A percentile compares a stretch with the other conserved stretches of the same genome.
These are phyloP conservation scores for Liquidambar formosana DNA, from an alignment of 164 flowering plant genomes.

Conservation along the genomic window DNA sequence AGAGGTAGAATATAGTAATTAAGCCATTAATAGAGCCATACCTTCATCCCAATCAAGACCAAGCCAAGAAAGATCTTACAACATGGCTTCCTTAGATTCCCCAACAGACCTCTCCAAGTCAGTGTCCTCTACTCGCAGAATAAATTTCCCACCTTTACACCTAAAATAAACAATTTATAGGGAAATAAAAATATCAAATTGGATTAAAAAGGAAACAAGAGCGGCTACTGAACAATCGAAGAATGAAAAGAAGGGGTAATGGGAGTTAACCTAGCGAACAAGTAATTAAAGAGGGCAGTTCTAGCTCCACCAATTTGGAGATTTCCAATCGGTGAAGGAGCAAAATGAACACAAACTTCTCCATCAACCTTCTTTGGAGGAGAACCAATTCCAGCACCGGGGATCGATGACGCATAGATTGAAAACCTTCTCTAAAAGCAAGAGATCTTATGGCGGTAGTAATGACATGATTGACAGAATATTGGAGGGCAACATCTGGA, in stretches of 20 bases:
- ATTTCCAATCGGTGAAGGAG: conserved; percentile 96
- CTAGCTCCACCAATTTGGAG: conserved; percentile 97
- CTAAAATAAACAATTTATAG: conserved; percentile 22
- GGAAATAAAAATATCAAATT: neutral
- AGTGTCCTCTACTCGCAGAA: conserved; percentile 90
- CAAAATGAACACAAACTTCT: conserved; percentile 82
- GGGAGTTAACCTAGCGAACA: conserved; percentile 69
- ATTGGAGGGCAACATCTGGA: conserved; percentile 41
- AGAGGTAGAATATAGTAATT: too few species aligned
- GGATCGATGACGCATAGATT: conserved; percentile 26
- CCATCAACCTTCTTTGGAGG: conserved; percentile 29
- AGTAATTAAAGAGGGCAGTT: conserved; percentile 92
- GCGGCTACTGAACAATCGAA: neutral
- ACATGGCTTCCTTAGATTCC: conserved; percentile 84
- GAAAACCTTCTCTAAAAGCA: conserved; percentile 29
- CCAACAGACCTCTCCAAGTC: conserved; percentile 90
- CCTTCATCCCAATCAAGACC: conserved; percentile 99
- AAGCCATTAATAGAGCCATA: conserved; percentile 7
- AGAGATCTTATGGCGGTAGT: neutral
- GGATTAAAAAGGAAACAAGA: neutral
- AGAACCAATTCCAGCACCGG: conserved; percentile 13
- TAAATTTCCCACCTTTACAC: conserved; percentile 91
- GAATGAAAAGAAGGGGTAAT: neutral
- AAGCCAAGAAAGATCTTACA: conserved; percentile 86
- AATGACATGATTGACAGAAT: conserved; percentile 21